A percentile compares a stretch with the other conserved stretches of the same genome.
Evolutionary conservation across 768 basidiomycete genomes (phyloP).

Genomic region (Collybia mongolica): DNA sequence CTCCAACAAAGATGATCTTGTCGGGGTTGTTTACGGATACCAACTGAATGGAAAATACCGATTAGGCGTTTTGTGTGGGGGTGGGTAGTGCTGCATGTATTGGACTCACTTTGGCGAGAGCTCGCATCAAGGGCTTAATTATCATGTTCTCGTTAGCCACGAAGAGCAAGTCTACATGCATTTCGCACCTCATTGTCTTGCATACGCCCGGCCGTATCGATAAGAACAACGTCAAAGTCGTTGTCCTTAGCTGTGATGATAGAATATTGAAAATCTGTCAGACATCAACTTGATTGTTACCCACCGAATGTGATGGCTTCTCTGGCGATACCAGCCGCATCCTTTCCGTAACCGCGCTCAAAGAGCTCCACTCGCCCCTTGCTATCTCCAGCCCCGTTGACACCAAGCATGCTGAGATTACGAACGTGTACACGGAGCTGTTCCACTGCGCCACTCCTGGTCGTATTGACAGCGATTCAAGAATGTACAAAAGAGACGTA

Average conservation of each 20-base stretch:
- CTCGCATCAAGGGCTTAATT: slow-evolving; percentile 88
- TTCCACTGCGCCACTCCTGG: slow-evolving; percentile 93
- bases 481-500: not conserved
- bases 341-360: slow-evolving; percentile 97
- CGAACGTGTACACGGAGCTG: slow-evolving; percentile 95
- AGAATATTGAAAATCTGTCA: not conserved
- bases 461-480: slow-evolving; percentile 1
- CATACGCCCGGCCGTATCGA: slow-evolving; percentile 98
- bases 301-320: slow-evolving; percentile 91
- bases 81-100: not conserved
- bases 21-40: slow-evolving; percentile 93
- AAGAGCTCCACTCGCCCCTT: slow-evolving; percentile 87
- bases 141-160: not conserved
- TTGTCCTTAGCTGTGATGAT: slow-evolving; percentile 70
- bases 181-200: slow-evolving; percentile 91
- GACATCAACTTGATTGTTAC: slow-evolving; percentile 14
- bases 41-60: slow-evolving; percentile 46
- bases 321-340: slow-evolving; percentile 96
- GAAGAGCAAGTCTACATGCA: not conserved
- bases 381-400: slow-evolving; percentile 65
- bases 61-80: not conserved
- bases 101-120: slow-evolving; percentile 80
- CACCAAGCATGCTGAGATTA: slow-evolving; percentile 83
- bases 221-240: slow-evolving; percentile 93
- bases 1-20: slow-evolving; percentile 97